Evolutionary conservation across 495 filamentous ascomycete genomes (phyloP), one percentile per base, ranked within the genome.

Genomic region (Penicillium robsamsonii): DNA sequence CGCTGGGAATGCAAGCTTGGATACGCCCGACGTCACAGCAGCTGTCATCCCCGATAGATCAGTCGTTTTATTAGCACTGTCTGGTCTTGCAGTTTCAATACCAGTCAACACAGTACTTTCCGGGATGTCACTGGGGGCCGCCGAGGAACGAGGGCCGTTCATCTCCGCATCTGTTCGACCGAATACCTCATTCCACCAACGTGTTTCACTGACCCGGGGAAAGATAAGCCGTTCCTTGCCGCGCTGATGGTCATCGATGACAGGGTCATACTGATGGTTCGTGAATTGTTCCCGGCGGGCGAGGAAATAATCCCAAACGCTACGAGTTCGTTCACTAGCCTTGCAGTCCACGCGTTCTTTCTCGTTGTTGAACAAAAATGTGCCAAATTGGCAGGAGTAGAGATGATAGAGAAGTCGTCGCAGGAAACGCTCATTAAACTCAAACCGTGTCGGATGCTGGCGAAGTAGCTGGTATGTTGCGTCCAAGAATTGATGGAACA

Each of bases 401-500:
- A 96, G 83, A 64, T 99, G 95, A 64, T 97, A 99, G 5, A 97
- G 79, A 4, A 99, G 72, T 10, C 95, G 84, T 5, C 92, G 83
- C 10, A 99, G 79, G 68, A 99, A 97, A 2, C 93, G 86, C 65
- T 97, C 95, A 59, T 96, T 97, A 74, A 92, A 99, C 65, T 99
- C 93, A 65, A 99, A 99, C 1, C 94, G 83, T 27, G 85, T 90
- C 0, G 94, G 93, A 60, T 96, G 77, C 62, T 97, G 95, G 50
- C 87, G 76, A 13, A 96, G 78, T 9, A 99, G 79, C 62, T 99
- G 95, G 60, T 92, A 97, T 5, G 91, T 91, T 18, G 91, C 90
- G 64, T 99, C 95, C 10, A 99, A 85, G 70, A 97, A 99, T 68
- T 99, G 95, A 63, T 99, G 95, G 73, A 99, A 97, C 12, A 97